Evolutionary conservation across 148 eudicot genomes (phyloP).

Genomic region (Linanthus parryae): DNA sequence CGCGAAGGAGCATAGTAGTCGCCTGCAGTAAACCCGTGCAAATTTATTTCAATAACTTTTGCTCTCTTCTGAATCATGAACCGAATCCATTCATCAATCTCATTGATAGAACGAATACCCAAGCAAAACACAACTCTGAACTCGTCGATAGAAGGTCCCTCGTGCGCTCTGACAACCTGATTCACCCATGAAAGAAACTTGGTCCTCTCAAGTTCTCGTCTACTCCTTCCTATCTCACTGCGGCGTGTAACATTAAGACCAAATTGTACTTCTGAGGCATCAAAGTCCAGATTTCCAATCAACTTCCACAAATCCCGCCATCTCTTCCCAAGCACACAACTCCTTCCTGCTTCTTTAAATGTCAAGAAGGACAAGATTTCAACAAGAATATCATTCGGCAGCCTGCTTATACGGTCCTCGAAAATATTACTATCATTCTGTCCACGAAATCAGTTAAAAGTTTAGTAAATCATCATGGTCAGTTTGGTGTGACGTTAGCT

Average conservation of each 20-base stretch:
- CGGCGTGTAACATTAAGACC: background rate
- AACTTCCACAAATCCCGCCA: constrained; percentile 13
- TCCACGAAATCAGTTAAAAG: too few relatives aligned
- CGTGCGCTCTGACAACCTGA: constrained; percentile 8
- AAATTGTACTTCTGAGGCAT: background rate
- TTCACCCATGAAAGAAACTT: constrained; percentile 9
- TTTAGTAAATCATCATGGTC: too few relatives aligned
- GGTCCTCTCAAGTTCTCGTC: background rate
- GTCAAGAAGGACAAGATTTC: constrained; percentile 12
- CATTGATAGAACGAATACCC: background rate
- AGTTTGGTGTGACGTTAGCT: too few relatives aligned
- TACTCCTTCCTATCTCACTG: too few relatives aligned
- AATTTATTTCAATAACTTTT: constrained; percentile 2
- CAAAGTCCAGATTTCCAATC: constrained; percentile 9
- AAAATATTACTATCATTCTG: too few relatives aligned
- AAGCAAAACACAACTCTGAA: constrained; percentile 14
- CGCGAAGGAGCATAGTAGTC: background rate
- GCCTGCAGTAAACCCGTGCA: background rate
- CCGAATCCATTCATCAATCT: constrained; percentile 14
- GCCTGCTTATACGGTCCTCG: constrained; percentile 13
- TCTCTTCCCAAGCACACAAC: constrained; percentile 11
- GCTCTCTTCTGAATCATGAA: constrained; percentile 16
- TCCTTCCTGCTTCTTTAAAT: constrained; percentile 17
- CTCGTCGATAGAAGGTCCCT: constrained; percentile 8
- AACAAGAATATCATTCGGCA: constrained; percentile 17